Evolutionary conservation across 345 rosid species (phyloP), one percentile per base, ranked within the genome.

Genomic region (Salix brachista): DNA sequence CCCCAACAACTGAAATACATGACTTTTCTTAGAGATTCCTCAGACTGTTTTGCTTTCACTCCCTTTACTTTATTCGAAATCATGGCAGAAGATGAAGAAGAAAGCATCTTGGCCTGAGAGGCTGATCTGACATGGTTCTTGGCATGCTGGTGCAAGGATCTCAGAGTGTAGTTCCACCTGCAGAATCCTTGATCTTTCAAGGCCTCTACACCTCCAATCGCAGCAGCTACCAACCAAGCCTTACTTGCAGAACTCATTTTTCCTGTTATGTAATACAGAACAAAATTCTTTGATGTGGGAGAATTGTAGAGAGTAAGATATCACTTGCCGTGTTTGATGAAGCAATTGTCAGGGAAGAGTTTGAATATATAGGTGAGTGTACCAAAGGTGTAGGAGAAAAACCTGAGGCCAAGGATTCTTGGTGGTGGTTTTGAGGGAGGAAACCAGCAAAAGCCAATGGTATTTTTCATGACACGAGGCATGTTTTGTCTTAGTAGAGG

Each of bases 161-260:
- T 77, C 4, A 75, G 12, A 3, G 79, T 39, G 18, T 65, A 58
- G 70, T 85, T 87, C 87, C 87, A 79, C 56, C 88, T 79, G 67
- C 80, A 83, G 67, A 82, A 75, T 0, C 86, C 86, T 64, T 85
- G 87, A 21, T 87, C 86, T 70, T 85, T 85, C 39, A 84, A 25
- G 8, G 84, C 87, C 76, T 82, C 88, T 4, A 84, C 84, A 8
- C 77, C 88, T 26, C 75, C 85, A 11, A 82, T 69, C 28, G 82
- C 79, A 19, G 84, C 80, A 21, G 86, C 86, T 0, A 78, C 87
- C 10, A 60, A 21, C 84, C 88, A 85, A 14, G 88, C 83, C 77
- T 73, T 82, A 72, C 84, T 79, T 56, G 74, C 65, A 5, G 77
- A 77, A 62, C 71, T 80, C 88, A 84, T 84, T 61, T 66, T n/a